These are phyloP conservation scores for Astraeus odoratus DNA, from an alignment of 768 basidiomycete species.

Conservation along the genomic window DNA sequence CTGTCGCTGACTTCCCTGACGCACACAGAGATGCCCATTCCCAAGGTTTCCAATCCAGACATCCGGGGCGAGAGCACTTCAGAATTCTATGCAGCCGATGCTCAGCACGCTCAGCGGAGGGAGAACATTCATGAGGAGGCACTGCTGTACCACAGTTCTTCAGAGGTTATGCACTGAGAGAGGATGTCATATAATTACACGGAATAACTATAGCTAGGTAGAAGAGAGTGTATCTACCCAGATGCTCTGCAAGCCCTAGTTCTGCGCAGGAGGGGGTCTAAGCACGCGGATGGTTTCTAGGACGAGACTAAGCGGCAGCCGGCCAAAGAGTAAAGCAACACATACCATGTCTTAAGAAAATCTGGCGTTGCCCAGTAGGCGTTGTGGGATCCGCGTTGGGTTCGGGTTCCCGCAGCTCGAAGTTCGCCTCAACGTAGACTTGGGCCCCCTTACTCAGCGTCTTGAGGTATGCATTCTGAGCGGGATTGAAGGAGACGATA, in stretches of 20 bases:
- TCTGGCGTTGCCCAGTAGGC: conserved; percentile 70
- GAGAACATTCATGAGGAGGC: conserved; percentile 16
- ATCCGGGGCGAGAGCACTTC: conserved; percentile 23
- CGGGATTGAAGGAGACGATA: conserved; percentile 63
- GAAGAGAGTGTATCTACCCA: background rate
- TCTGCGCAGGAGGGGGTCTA: conserved; percentile 19
- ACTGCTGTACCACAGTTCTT: background rate
- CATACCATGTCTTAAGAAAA: conserved; percentile 76
- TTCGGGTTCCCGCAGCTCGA: conserved; percentile 70
- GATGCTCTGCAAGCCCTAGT: conserved; percentile 6
- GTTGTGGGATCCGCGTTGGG: conserved; percentile 56
- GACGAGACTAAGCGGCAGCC: conserved; percentile 3
- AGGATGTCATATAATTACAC: background rate
- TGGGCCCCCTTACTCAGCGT: conserved; percentile 61
- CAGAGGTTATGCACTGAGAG: background rate
- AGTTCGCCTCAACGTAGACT: conserved; percentile 78
- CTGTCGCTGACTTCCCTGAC: conserved; percentile 21
- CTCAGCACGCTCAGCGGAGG: conserved; percentile 22
- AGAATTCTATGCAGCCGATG: conserved; percentile 21
- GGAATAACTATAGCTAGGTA: background rate
- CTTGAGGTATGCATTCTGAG: conserved; percentile 55
- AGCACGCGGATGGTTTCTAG: conserved; percentile 54
- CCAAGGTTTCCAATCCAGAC: conserved; percentile 22
- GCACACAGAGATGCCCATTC: conserved; percentile 24
- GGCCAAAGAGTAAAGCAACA: background rate